Percentiles rank a stretch among this genome's conserved stretches.
phyloP scores from a whole-genome alignment of 257 asterid species.

The Thymus quinquecostatus region DNA sequence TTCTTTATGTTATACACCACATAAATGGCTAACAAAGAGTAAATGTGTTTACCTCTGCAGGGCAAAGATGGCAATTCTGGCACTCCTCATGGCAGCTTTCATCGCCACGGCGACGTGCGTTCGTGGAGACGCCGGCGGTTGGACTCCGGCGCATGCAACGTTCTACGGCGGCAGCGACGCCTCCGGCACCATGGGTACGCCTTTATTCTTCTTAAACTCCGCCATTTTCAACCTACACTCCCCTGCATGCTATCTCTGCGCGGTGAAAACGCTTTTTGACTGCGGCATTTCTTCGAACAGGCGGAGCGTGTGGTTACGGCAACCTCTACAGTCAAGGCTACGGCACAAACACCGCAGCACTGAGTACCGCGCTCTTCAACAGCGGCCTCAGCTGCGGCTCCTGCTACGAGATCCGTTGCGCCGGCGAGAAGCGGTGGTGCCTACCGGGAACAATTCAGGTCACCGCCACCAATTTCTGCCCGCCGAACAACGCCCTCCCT shows the following conservation, averaged over 20 bases:
- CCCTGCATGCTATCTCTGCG: no score
- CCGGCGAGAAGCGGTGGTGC: constrained; percentile 46
- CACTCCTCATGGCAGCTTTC: constrained; percentile 41
- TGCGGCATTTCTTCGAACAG: constrained; percentile 31
- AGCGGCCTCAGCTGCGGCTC: constrained; percentile 87
- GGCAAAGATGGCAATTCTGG: constrained; percentile 41
- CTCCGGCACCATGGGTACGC: constrained; percentile 86
- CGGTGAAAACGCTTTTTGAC: background rate
- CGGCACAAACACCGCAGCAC: constrained; percentile 86
- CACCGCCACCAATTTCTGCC: constrained; percentile 90
- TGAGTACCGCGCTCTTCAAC: constrained; percentile 86
- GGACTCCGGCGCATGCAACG: constrained; percentile 79
- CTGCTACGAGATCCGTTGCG: constrained; percentile 67
- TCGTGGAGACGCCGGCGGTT: constrained; percentile 51
- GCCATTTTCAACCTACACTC: no score
- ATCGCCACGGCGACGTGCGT: constrained; percentile 50
- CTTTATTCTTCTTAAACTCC: no score
- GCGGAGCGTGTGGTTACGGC: constrained; percentile 94
- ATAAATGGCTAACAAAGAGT: background rate
- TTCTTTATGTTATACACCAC: no score
- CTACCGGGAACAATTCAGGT: constrained; percentile 65
- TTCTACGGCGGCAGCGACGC: constrained; percentile 89
- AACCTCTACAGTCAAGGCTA: constrained; percentile 81
- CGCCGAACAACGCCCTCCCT: constrained; percentile 76
- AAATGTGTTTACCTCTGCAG: constrained; percentile 37